These are phyloP conservation scores for Phlebopus sp. DNA, from an alignment of 1,284 basidiomycete genomes.

Conservation along the genomic window DNA sequence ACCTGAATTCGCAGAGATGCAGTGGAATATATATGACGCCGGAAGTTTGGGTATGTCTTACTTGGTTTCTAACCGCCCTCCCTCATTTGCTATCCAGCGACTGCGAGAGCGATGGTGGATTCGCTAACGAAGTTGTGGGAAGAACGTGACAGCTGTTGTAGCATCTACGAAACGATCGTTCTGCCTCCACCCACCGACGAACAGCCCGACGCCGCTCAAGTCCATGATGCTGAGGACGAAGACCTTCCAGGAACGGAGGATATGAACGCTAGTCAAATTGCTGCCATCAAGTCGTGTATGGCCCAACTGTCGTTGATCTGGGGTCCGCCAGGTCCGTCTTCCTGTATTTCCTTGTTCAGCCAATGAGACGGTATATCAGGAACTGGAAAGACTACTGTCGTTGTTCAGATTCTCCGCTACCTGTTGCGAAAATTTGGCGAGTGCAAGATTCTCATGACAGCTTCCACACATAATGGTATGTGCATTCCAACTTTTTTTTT, in stretches of 20 bases:
- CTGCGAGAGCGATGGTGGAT: slow-evolving; percentile 61
- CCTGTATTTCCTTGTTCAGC: not conserved
- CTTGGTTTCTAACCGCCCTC: not conserved
- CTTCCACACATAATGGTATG: slow-evolving; percentile 64
- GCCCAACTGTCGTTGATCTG: slow-evolving; percentile 54
- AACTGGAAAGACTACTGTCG: slow-evolving; percentile 68
- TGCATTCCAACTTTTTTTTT: not conserved
- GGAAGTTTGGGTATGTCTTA: slow-evolving; percentile 48
- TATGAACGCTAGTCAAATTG: slow-evolving; percentile 53
- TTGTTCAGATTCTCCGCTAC: slow-evolving; percentile 53
- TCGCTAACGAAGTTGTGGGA: slow-evolving; percentile 47
- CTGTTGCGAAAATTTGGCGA: slow-evolving; percentile 39
- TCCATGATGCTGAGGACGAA: slow-evolving; percentile 8
- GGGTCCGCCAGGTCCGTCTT: slow-evolving; percentile 56
- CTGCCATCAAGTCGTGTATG: slow-evolving; percentile 44
- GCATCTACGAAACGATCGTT: slow-evolving; percentile 47
- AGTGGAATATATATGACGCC: slow-evolving; percentile 63
- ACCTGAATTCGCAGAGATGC: slow-evolving; percentile 53
- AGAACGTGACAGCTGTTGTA: slow-evolving; percentile 45
- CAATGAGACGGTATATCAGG: slow-evolving; percentile 34
- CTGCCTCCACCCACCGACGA: slow-evolving; percentile 17
- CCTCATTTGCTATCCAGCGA: slow-evolving; percentile 37
- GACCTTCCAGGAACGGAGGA: slow-evolving; percentile 19
- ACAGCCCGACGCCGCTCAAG: not conserved
- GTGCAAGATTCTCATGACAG: slow-evolving; percentile 59